Conservation (phyloP, 306 rosid genomes). For the Hippophae rhamnoides region DNA sequence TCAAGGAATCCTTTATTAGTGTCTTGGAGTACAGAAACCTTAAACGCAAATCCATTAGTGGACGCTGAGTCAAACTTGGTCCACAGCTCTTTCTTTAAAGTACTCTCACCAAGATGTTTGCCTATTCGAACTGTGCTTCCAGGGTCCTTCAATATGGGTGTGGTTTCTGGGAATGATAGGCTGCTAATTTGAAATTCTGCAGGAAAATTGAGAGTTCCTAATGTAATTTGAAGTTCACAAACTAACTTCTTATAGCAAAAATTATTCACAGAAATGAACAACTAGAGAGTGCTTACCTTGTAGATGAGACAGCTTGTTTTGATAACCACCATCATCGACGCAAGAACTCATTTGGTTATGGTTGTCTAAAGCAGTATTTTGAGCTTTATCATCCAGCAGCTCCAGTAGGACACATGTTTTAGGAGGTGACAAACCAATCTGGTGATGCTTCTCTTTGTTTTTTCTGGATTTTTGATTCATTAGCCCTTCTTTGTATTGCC, state of each 20-base stretch:
- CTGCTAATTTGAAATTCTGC: slow-evolving; percentile 33
- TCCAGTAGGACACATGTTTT: slow-evolving; percentile 77
- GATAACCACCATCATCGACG: slow-evolving; percentile 19
- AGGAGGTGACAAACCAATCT: slow-evolving; percentile 80
- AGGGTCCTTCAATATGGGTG: slow-evolving; percentile 56
- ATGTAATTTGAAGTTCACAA: slow-evolving; percentile 9
- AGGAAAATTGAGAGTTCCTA: neutral
- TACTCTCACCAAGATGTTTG: slow-evolving; percentile 74
- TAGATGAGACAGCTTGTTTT: slow-evolving; percentile 19
- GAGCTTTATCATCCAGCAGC: slow-evolving; percentile 46
- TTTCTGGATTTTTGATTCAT: slow-evolving; percentile 35
- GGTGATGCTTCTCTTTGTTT: slow-evolving; percentile 57
- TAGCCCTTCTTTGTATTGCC: slow-evolving; percentile 30
- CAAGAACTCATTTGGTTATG: slow-evolving; percentile 16
- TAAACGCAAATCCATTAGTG: slow-evolving; percentile 19
- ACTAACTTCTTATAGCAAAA: neutral
- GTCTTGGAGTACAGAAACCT: slow-evolving; percentile 15
- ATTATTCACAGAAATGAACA: neutral
- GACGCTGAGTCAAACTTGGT: slow-evolving; percentile 79
- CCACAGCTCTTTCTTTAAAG: slow-evolving; percentile 89
- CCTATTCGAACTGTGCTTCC: slow-evolving; percentile 42
- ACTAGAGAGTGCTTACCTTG: slow-evolving; percentile 37
- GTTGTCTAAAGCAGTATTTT: slow-evolving; percentile 21
- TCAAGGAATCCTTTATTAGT: slow-evolving; percentile 65
- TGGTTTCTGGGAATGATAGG: slow-evolving; percentile 31